Evolutionary conservation across 2,329 filamentous ascomycete genomes (phyloP).

Genomic region (Metarhizium album): DNA sequence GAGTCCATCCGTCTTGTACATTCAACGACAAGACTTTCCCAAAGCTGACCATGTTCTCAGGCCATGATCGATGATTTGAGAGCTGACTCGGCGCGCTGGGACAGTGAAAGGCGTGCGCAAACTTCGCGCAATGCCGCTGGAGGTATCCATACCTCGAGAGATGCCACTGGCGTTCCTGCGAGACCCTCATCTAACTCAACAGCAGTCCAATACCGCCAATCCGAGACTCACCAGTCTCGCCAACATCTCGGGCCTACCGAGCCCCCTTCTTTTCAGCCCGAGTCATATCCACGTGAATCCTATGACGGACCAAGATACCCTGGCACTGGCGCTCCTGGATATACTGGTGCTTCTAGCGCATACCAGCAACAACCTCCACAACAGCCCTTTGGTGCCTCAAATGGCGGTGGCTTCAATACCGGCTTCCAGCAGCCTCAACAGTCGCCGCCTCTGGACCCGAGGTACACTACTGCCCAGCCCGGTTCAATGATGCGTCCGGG

Average conservation of each 20-base stretch:
- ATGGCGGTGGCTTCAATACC: conserved; percentile 20
- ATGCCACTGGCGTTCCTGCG: conserved; percentile 33
- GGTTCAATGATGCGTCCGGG: conserved; percentile 21
- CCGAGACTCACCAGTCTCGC: conserved; percentile 37
- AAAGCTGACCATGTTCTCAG: conserved; percentile 22
- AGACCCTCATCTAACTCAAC: conserved; percentile 48
- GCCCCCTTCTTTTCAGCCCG: conserved; percentile 23
- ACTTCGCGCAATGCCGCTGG: conserved; percentile 41
- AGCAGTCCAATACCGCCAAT: conserved; percentile 47
- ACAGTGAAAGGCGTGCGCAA: conserved; percentile 47
- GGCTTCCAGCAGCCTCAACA: conserved; percentile 22
- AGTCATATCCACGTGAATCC: conserved; percentile 30
- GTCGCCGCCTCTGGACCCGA: conserved; percentile 22
- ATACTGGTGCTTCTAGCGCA: conserved; percentile 32
- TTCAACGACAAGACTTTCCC: neutral
- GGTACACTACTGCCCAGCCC: conserved; percentile 20
- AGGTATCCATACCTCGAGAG: conserved; percentile 48
- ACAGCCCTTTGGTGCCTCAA: conserved; percentile 18
- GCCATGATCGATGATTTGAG: conserved; percentile 55
- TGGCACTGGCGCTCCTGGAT: conserved; percentile 37
- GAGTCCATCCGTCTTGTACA: neutral
- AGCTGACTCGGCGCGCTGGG: conserved; percentile 51
- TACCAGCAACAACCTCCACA: conserved; percentile 16
- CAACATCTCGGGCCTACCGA: conserved; percentile 38
- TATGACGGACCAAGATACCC: conserved; percentile 38